A percentile compares a stretch with the other conserved stretches of the same genome.
phyloP scores from a whole-genome alignment of 139 green algal genomes.

The Limnomonas spitsbergensis region DNA sequence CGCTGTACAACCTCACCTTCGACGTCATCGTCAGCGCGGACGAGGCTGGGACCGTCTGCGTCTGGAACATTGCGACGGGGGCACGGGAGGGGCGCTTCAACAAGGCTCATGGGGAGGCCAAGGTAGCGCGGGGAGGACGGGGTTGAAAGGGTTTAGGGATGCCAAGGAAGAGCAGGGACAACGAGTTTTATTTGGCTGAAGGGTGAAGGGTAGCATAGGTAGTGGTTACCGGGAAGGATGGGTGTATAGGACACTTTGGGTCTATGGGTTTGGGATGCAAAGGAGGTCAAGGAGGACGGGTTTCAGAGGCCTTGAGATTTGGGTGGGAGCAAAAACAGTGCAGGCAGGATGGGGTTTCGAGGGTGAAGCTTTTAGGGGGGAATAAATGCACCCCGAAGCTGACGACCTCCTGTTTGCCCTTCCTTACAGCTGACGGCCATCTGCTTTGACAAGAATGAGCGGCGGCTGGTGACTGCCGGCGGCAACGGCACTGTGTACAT shows the following conservation, averaged over 20 bases:
- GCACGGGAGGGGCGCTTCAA: constrained; percentile 58
- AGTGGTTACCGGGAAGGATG: too few relatives aligned
- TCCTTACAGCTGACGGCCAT: constrained; percentile 57
- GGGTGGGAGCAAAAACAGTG: too few relatives aligned
- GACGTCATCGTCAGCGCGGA: constrained; percentile 67
- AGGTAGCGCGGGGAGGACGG: constrained; percentile 17
- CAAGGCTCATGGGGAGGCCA: constrained; percentile 43
- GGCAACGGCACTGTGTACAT: constrained; percentile 64
- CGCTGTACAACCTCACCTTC: constrained; percentile 69
- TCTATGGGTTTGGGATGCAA: too few relatives aligned
- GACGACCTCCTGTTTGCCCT: background rate
- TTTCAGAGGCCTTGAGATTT: constrained; percentile 2
- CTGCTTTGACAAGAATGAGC: constrained; percentile 73
- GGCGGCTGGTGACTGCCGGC: constrained; percentile 69
- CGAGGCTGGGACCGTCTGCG: constrained; percentile 66
- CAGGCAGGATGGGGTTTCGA: too few relatives aligned
- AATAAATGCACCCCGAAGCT: too few relatives aligned
- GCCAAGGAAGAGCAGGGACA: too few relatives aligned
- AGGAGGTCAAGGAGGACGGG: too few relatives aligned
- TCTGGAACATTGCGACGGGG: constrained; percentile 64
- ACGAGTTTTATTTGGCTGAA: too few relatives aligned
- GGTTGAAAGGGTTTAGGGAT: too few relatives aligned
- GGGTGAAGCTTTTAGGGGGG: too few relatives aligned
- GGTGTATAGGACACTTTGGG: too few relatives aligned
- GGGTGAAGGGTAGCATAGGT: too few relatives aligned